Base-by-base conservation (phyloP, 2,329 filamentous ascomycete species). In the Emmonsia crescens region DNA sequence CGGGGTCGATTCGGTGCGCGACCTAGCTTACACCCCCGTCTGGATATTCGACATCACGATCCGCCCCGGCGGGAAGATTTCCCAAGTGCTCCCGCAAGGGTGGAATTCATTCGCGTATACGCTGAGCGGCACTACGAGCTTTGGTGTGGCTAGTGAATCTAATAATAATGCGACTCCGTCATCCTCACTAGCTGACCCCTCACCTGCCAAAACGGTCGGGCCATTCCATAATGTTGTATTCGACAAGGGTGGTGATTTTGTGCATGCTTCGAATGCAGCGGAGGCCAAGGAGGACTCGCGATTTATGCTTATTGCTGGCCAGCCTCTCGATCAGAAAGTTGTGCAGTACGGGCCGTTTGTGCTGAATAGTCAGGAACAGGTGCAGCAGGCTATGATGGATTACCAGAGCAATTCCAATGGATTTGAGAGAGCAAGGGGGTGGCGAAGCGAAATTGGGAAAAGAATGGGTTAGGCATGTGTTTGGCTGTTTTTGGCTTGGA, bases 11-110 rank as follows among this genome's bases (percentile, higher is more conserved):
- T 91, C 87, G 16, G 84, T 96, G 60, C 86, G 93, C 72, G 92
- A 97, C 71, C 80, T 97, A 52, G 92, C 93, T 16, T 96, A 97
- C 76, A 97, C 93, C 1, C 94, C 94, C 0, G 91, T 97, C n/a
- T 97, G 93, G 93, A 81, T 96, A 64, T 80, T 97, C 52, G 93
- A 97, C 72, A 79, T 96, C 59, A 85, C 83, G 24, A 83, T 97
- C 60, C 78, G 85, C 69, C 91, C 92, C 0, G 93, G 93, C 60
- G 91, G 89, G 55, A 84, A 80, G 63, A 79, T 97, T 66, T 81
- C 79, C 27, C 93, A 97, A 77, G 75, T 83, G 5, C 72, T 97
- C 2, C 93, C 93, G 0, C 77, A 80, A 64, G 87, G 86, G 33
- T 97, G 91, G 90, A 96, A 95, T 73, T 85, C 89, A 1, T 97